Base-by-base conservation (phyloP, 1,139 yeast species). In the Suhomyces yuchorum region DNA sequence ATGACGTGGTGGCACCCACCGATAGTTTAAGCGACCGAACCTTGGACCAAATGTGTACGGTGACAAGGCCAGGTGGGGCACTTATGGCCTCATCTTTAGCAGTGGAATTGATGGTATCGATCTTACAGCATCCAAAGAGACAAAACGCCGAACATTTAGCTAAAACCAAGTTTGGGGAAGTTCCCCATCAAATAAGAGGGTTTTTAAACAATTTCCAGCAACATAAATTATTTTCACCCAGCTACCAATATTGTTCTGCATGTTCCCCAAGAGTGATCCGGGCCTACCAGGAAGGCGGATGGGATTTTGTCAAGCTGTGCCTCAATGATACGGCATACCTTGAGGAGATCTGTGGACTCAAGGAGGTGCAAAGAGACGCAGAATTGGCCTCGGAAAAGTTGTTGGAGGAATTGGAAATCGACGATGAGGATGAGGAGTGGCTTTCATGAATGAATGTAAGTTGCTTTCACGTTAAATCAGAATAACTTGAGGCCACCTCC, bases 11-110 rank as follows among this genome's bases (percentile, higher is more conserved):
- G 42, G 97, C 97, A 0, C 99, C 99, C 0, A 73, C 84, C 6
- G 97, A 93, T 62, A 86, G 96, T 52, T 70, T 89, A 15, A 77
- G 89, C 0, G 96, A 91, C 60, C 74, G 96, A 44, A 87, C 97
- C 0, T 70, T 93, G 51, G 99, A 93, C 66, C 98, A 93, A 65
- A 93, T 93, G 97, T 93, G 99, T 63, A 93, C 99, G 0, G 99
- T 93, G 1, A 93, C 99, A 0, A 73, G 99, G 40, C 99, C 99
- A 0, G 99, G 99, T 0, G 92, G 87, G 0, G 96, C 99, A 0
- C 71, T 87, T 59, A 71, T 90, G 66, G 98, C 99, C 0, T 80
- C 96, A 0, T 82, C 97, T 0, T 70, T 85, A 38, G 96, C 96
- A 0, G 96, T 90, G 0, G 99, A 93, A 62, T 68, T 95, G 11